Evolutionary conservation across 345 rosid genomes (phyloP).

Genomic region (Eucalyptus polyanthemos): DNA sequence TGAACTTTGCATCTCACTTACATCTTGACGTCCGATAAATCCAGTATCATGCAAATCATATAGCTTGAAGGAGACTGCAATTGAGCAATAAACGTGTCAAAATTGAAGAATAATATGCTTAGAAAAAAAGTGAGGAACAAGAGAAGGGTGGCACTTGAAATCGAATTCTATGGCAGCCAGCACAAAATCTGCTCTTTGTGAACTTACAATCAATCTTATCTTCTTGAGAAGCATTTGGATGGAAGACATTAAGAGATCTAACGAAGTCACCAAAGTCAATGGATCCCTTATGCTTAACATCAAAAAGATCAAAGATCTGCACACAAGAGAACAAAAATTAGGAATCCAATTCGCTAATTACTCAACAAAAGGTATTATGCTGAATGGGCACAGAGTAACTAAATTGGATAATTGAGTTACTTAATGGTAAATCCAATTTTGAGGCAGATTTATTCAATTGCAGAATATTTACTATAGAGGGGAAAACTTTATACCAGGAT

Average conservation of each 20-base stretch:
- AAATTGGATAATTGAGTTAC: neutral
- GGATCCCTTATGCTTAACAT: slow-evolving; percentile 80
- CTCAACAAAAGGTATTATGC: neutral
- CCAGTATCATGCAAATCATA: slow-evolving; percentile 89
- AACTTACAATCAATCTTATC: slow-evolving; percentile 86
- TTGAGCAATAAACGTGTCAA: neutral
- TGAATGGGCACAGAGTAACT: neutral
- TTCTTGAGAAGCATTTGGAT: slow-evolving; percentile 74
- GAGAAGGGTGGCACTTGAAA: neutral
- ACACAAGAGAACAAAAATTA: neutral
- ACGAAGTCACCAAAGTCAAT: slow-evolving; percentile 97
- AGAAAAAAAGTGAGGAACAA: neutral
- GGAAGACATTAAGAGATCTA: slow-evolving; percentile 79
- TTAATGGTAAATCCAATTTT: neutral
- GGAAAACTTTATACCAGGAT: neutral
- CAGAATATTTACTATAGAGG: neutral
- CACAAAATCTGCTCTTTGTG: neutral
- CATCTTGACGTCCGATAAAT: slow-evolving; percentile 96
- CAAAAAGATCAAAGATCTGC: slow-evolving; percentile 95
- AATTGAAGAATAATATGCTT: neutral
- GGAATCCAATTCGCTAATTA: neutral
- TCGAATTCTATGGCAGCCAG: neutral
- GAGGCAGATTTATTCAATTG: neutral
- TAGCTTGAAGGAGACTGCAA: slow-evolving; percentile 90
- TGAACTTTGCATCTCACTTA: slow-evolving; percentile 2